A percentile compares a stretch with the other conserved stretches of the same genome.
These are phyloP conservation scores for Cyberlindnera japonica DNA, from an alignment of 805 yeast species.

Conservation along the genomic window DNA sequence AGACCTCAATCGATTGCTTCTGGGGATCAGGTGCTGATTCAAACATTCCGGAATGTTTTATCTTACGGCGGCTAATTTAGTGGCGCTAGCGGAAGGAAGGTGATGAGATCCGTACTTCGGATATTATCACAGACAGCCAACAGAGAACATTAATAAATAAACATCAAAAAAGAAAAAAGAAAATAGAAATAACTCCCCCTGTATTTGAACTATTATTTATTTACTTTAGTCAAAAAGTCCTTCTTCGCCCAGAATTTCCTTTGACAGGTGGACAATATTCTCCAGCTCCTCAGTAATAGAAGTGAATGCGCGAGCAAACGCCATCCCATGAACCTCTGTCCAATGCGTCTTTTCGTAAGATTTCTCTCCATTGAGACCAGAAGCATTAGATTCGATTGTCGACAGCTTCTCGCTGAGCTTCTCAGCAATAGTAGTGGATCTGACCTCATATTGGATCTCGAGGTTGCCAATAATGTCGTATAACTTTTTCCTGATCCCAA, in stretches of 20 bases:
- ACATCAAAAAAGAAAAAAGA: too few relatives aligned
- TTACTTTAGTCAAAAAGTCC: conserved; percentile 13
- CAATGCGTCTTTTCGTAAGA: conserved; percentile 33
- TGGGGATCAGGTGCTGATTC: neutral
- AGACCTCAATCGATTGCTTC: neutral
- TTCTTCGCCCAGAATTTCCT: conserved; percentile 44
- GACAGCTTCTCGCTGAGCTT: conserved; percentile 14
- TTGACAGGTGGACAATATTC: conserved; percentile 34
- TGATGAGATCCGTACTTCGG: too few relatives aligned
- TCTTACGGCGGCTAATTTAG: too few relatives aligned
- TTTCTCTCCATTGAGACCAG: conserved; percentile 2
- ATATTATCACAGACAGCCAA: too few relatives aligned
- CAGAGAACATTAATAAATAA: too few relatives aligned
- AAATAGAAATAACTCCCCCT: too few relatives aligned
- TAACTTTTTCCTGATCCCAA: conserved; percentile 39
- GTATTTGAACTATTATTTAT: too few relatives aligned
- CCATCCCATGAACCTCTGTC: conserved; percentile 47
- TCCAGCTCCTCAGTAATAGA: conserved; percentile 42
- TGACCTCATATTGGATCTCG: conserved; percentile 18
- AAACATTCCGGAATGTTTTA: too few relatives aligned
- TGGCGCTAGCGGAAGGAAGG: neutral
- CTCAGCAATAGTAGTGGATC: conserved; percentile 6
- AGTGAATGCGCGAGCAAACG: conserved; percentile 46
- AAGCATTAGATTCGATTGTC: conserved; percentile 5
- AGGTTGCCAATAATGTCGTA: conserved; percentile 37